Conservation (phyloP, 2,329 filamentous ascomycete species). For the Elsinoe batatas region DNA sequence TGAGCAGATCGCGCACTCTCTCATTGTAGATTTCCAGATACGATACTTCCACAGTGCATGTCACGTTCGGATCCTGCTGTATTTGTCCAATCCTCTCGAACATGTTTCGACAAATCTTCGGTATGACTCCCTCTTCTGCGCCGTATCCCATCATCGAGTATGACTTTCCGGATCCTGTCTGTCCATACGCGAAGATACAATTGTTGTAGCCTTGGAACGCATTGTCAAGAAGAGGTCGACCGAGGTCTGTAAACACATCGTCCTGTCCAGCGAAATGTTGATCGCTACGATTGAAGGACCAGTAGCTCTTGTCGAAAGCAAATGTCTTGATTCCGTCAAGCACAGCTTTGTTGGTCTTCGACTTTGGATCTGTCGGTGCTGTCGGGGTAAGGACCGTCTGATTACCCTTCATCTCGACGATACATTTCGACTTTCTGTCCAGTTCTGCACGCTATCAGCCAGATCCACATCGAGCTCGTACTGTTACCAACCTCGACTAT, state of each 20-base stretch:
- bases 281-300: constrained; percentile 84
- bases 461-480: neutral
- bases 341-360: constrained; percentile 56
- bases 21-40: constrained; percentile 99
- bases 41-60: constrained; percentile 92
- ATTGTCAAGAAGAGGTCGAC: constrained; percentile 87
- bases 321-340: constrained; percentile 69
- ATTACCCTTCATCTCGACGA: constrained; percentile 88
- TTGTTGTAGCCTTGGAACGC: constrained; percentile 98
- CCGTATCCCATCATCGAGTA: constrained; percentile 99
- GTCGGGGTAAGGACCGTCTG: constrained; percentile 72
- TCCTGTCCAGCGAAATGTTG: constrained; percentile 82
- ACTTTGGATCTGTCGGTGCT: constrained; percentile 50
- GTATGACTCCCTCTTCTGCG: constrained; percentile 89
- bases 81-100: constrained; percentile 72
- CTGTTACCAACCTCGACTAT: constrained; percentile 64
- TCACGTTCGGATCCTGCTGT: constrained; percentile 60
- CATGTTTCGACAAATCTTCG: constrained; percentile 95
- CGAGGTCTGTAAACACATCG: constrained; percentile 78
- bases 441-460: constrained; percentile 52
- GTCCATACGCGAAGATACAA: constrained; percentile 98
- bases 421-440: constrained; percentile 87
- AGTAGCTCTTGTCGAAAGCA: constrained; percentile 94
- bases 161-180: constrained; percentile 96
- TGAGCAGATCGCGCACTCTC: constrained; percentile 86